Conservation (phyloP, 495 filamentous ascomycete species). For the Aspergillus conjunctus region DNA sequence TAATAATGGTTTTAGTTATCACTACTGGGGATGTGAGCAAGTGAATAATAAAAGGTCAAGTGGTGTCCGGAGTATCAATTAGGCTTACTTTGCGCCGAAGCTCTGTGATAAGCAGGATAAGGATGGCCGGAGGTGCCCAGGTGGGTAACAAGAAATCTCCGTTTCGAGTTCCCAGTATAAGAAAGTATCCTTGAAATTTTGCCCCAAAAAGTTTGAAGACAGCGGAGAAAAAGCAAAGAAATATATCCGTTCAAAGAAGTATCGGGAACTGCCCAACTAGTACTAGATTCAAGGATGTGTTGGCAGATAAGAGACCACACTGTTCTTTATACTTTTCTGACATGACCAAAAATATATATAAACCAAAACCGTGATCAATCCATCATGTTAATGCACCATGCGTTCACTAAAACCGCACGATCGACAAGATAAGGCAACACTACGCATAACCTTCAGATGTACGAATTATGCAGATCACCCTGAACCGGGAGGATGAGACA, state of each 20-base stretch:
- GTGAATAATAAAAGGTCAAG: not conserved
- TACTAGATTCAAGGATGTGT: too few relatives aligned
- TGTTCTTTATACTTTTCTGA: too few relatives aligned
- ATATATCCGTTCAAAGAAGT: too few relatives aligned
- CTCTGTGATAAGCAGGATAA: not conserved
- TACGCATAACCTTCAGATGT: not conserved
- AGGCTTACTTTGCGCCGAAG: not conserved
- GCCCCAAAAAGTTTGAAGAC: too few relatives aligned
- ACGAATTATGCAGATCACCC: not conserved
- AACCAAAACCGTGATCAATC: not conserved
- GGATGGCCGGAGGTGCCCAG: too few relatives aligned
- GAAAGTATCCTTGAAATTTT: too few relatives aligned
- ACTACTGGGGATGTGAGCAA: not conserved
- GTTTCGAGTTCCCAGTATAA: not conserved
- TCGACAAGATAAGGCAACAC: not conserved
- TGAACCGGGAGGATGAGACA: not conserved
- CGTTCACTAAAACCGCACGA: not conserved
- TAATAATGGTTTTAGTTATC: not conserved
- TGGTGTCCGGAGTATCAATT: conserved; percentile 6
- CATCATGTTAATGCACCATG: not conserved
- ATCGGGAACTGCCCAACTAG: too few relatives aligned
- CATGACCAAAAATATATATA: too few relatives aligned
- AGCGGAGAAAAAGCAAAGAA: too few relatives aligned
- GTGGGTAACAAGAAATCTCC: not conserved
- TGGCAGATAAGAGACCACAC: too few relatives aligned